Base-by-base conservation (phyloP, 1,284 basidiomycete genomes). In the Papiliotrema fonsecae region DNA sequence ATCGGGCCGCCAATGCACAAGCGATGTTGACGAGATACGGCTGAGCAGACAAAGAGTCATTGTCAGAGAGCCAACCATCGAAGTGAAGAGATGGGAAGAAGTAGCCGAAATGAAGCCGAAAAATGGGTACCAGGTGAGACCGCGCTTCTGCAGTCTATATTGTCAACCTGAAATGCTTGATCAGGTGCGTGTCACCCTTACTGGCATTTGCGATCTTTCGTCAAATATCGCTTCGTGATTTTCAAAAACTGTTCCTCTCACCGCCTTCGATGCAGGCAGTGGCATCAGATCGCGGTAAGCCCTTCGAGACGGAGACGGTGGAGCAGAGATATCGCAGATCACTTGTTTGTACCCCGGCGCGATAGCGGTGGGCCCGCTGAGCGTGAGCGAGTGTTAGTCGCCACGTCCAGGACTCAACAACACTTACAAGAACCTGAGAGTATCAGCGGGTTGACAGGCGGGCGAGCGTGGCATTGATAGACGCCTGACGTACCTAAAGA, bases 291-390 rank as follows among this genome's bases (percentile, higher is more conserved):
- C n/a, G n/a, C n/a, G n/a, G n/a, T n/a, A 11, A 25, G 11, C 38
- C 19, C 18, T 18, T 10, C 6, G 21, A 6, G 21, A 13, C 26
- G 41, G 48, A 3, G 50, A 58, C 1, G 54, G 51, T n/a, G 57
- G 48, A 16, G 45, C 44, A 5, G 57, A 56, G 3, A 54, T 50
- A 25, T 50, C 45, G 38, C 52, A 47, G 7, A 45, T 46, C 22
- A 58, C 57, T 32, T 48, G 44, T 18, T 52, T 52, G 36, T 56
- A 52, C 9, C 57, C 57, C 13, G 57, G 55, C 16, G 55, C 54
- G 14, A 57, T 55, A 11, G 57, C 57, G 18, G 57, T 56, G 4
- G 52, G 52, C 1, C 57, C 57, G 36, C 55, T 57, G 25, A 24
- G 30, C 6, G 34, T 42, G 25, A 47, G 36, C 36, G n/a, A n/a